Conservation (phyloP, 257 asterid species). For the Thymus quinquecostatus region DNA sequence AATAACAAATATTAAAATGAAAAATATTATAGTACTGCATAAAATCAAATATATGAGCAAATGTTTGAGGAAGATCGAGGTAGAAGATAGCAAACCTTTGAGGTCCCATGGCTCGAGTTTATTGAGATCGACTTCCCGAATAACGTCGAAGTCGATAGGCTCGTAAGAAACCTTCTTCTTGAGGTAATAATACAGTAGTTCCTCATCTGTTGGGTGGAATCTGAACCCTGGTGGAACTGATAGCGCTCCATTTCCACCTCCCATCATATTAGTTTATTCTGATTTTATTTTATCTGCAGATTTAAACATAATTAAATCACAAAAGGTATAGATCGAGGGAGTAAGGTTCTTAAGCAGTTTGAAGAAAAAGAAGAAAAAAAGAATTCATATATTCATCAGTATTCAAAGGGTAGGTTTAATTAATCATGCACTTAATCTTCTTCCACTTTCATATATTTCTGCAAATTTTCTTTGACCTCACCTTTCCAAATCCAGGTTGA, state of each 20-base stretch:
- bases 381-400: too few species aligned
- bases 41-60: too few species aligned
- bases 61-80: background rate
- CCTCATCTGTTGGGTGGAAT: slow-evolving; percentile 90
- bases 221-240: slow-evolving; percentile 89
- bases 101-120: slow-evolving; percentile 96
- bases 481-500: background rate
- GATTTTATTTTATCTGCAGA: slow-evolving; percentile 19
- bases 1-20: too few species aligned
- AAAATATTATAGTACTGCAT: too few species aligned
- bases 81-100: slow-evolving; percentile 48
- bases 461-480: background rate
- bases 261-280: slow-evolving; percentile 37
- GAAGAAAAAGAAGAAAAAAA: too few species aligned
- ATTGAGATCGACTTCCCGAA: slow-evolving; percentile 85
- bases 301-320: too few species aligned
- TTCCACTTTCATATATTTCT: background rate
- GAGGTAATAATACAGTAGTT: slow-evolving; percentile 72
- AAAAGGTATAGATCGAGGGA: too few species aligned
- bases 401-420: too few species aligned
- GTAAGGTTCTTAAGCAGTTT: too few species aligned
- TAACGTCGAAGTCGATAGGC: slow-evolving; percentile 77
- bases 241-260: slow-evolving; percentile 43
- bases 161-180: slow-evolving; percentile 80
- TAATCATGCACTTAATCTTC: background rate